Evolutionary conservation across 2,329 filamentous ascomycete genomes (phyloP).

Genomic region (Aspergillus hortae): DNA sequence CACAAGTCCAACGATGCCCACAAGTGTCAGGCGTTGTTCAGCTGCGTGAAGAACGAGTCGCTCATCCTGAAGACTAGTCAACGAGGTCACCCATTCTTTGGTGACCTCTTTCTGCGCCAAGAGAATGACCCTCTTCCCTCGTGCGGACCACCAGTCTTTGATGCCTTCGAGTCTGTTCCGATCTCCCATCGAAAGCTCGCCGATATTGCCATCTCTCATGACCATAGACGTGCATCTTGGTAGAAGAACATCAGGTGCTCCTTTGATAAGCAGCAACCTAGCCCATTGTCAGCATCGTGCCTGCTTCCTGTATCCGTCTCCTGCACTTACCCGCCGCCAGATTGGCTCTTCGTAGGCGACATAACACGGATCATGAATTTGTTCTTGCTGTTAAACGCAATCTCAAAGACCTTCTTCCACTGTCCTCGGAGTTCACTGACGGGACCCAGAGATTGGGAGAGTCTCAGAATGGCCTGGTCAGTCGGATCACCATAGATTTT

Average conservation of each 20-base stretch:
- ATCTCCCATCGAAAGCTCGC: constrained; percentile 44
- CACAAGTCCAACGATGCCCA: constrained; percentile 57
- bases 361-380: constrained; percentile 73
- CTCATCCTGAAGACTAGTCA: background rate
- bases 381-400: constrained; percentile 79
- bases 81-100: background rate
- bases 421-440: constrained; percentile 58
- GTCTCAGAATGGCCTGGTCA: constrained; percentile 69
- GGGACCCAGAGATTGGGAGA: constrained; percentile 62
- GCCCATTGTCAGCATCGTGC: background rate
- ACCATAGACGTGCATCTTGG: constrained; percentile 59
- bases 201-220: constrained; percentile 52
- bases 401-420: constrained; percentile 65
- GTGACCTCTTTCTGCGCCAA: constrained; percentile 55
- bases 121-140: constrained; percentile 66
- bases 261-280: constrained; percentile 67
- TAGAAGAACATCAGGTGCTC: constrained; percentile 71
- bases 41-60: constrained; percentile 37
- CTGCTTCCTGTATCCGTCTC: background rate
- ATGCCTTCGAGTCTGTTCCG: constrained; percentile 47
- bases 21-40: constrained; percentile 42
- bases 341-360: constrained; percentile 11
- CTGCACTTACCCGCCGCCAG: background rate
- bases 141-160: constrained; percentile 66
- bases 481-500: constrained; percentile 73